Evolutionary conservation across 78 protist species (phyloP), one percentile per base, ranked within the genome.

Genomic region (Chrysochromulina parva): DNA sequence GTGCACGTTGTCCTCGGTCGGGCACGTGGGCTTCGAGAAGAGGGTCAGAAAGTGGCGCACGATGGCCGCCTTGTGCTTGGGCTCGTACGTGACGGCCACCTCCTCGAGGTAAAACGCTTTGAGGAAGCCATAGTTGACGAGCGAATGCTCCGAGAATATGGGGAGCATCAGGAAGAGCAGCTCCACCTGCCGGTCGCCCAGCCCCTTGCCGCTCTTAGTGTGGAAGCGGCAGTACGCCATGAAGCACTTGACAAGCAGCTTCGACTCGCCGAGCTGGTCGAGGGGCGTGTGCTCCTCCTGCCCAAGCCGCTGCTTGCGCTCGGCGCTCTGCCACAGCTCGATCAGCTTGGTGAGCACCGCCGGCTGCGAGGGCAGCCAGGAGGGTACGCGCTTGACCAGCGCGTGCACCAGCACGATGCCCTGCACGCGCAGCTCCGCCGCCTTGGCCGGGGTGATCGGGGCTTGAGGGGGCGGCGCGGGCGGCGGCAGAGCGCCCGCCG

Each of bases 171-270:
- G 22, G 93, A 96, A 97, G 47, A 96, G 95, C 9, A 97, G 69
- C 55, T 90, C 91, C 24, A 85, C 53, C 22, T 66, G 73, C 38
- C 24, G 24, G 62, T 7, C 13, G 53, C 57, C 92, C 2, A 74
- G 10, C 74, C 90, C 96, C 7, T 67, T 91, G 13, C 67, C 52
- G 13, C 1, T 13, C 82, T 17, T 17, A 1, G 78, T 50, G 16
- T 93, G 90, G 76, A 57, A 38, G 50, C 94, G 80, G 71, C 95
- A 95, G 88, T 93, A 96, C 22, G 73, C 62, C 5, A 97, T 14
- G 91, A 97, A 90, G 78, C 96, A 94, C 90, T 97, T 94, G 59
- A 94, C 92, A 53, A 97, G 3, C 55, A 92, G 81, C 92, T 95
- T 95, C 4, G 95, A 67, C 81, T 95, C 97, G 13, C 28, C 53